Base-by-base conservation (phyloP, 2,329 filamentous ascomycete genomes). In the Monosporascus sp. region DNA sequence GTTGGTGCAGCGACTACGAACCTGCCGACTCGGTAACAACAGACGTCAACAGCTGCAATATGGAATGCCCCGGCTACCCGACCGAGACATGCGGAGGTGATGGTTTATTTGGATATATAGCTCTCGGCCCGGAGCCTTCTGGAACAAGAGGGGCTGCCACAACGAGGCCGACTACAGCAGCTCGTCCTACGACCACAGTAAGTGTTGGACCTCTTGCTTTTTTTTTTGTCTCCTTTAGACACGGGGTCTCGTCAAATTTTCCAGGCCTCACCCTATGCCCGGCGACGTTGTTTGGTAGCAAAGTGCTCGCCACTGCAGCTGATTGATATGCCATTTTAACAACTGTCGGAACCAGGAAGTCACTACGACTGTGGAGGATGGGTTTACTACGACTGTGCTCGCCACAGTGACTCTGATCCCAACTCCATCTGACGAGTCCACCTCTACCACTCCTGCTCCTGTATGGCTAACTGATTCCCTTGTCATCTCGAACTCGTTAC, bases 1-100 rank as follows among this genome's bases (percentile, higher is more conserved):
- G 89, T 66, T 93, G 87, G 87, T 93, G 89, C 67, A 86, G 86
- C 38, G 79, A 90, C 66, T 85, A 85, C 62, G 76, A 77, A 2
- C 89, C 89, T 8, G 73, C 74, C 49, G 58, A 72, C 35, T 65
- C 63, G 20, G 67, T 65, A 35, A 67, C 74, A 51, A 72, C 76
- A 49, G 64, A 72, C 22, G 67, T 70, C 2, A 59, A 57, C 36
- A 61, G 77, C 22, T 93, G 89, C 70, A 70, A 77, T 58, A 67
- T 67, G 0, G 49, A 70, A 17, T 93, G 89, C 61, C 87, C 87
- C 8, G 89, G 87, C n/a, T 93, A 79, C 64, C 81, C 81, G 0
- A 36, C 50, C 1, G 87, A 92, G 57, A 70, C 74, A 11, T 93
- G 89, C 63, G 89, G 89, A 55, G 83, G 81, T 37, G 59, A 75